Evolutionary conservation across 148 eudicot species (phyloP).

Genomic region (Suaeda aralocaspica): DNA sequence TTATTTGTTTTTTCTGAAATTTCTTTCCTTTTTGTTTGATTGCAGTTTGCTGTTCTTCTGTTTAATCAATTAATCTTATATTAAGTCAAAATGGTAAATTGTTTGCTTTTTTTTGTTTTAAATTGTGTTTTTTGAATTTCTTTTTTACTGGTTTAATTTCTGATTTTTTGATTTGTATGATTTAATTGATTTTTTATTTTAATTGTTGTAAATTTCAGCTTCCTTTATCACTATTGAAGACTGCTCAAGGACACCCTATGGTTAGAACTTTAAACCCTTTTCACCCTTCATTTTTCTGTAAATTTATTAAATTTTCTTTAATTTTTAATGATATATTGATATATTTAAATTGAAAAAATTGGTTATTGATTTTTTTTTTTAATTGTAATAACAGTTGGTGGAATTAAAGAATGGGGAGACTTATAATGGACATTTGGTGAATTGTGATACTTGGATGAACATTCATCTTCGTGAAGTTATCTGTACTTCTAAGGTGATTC

Average conservation of each 20-base stretch:
- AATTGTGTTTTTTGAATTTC: not conserved
- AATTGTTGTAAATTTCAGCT: slow-evolving; percentile 38
- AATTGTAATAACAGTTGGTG: slow-evolving; percentile 49
- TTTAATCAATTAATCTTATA: not conserved
- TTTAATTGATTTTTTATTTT: not conserved
- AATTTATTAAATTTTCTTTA: not conserved
- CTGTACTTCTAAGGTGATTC: slow-evolving; percentile 79
- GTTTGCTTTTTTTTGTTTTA: not conserved
- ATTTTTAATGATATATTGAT: not conserved
- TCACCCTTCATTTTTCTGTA: not conserved
- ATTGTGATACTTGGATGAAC: slow-evolving; percentile 97
- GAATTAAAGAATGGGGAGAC: slow-evolving; percentile 95
- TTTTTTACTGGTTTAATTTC: not conserved
- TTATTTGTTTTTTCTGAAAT: not conserved
- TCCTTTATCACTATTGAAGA: slow-evolving; percentile 72
- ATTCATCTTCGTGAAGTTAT: slow-evolving; percentile 96
- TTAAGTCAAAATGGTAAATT: slow-evolving; percentile 16
- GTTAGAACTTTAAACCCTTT: slow-evolving; percentile 33
- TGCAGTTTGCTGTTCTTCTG: slow-evolving; percentile 1
- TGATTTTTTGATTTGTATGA: not conserved
- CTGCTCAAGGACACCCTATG: slow-evolving; percentile 91
- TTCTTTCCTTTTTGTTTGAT: not conserved
- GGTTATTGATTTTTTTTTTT: not conserved
- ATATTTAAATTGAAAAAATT: not conserved
- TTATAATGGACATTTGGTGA: slow-evolving; percentile 89